phyloP scores from a whole-genome alignment of 2,329 filamentous ascomycete species.

The Fusarium irregulare region DNA sequence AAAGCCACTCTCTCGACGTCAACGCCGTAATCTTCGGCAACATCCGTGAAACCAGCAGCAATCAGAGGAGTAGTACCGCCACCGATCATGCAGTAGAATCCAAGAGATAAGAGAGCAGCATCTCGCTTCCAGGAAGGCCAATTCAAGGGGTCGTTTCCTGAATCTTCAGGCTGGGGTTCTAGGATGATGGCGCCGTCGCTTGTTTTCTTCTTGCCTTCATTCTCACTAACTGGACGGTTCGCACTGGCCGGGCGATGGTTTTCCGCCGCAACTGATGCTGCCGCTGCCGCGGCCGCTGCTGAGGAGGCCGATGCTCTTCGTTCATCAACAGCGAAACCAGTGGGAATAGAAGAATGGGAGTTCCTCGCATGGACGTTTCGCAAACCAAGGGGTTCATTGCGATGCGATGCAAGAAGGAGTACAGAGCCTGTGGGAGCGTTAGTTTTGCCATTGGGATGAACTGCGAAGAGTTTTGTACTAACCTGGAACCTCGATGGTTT shows the following conservation, averaged over 20 bases:
- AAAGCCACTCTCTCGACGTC: slow-evolving; percentile 79
- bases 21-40: slow-evolving; percentile 74
- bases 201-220: slow-evolving; percentile 76
- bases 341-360: slow-evolving; percentile 68
- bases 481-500: slow-evolving; percentile 91
- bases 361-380: slow-evolving; percentile 67
- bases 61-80: slow-evolving; percentile 92
- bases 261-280: slow-evolving; percentile 9
- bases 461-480: slow-evolving; percentile 42
- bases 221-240: slow-evolving; percentile 35
- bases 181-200: slow-evolving; percentile 85
- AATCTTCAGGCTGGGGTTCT: slow-evolving; percentile 92
- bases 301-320: slow-evolving; percentile 47
- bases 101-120: slow-evolving; percentile 80
- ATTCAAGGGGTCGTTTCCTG: slow-evolving; percentile 89
- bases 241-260: slow-evolving; percentile 25
- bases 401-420: slow-evolving; percentile 64
- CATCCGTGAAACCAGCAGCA: slow-evolving; percentile 87
- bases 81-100: slow-evolving; percentile 92
- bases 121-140: slow-evolving; percentile 89
- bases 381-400: slow-evolving; percentile 69
- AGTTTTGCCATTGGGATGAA: not conserved
- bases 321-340: slow-evolving; percentile 55
- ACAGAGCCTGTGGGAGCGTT: slow-evolving; percentile 62
- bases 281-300: slow-evolving; percentile 2